Conservation (phyloP, 192 early-diverging fungal genomes). For the Coemansia sp. region DNA sequence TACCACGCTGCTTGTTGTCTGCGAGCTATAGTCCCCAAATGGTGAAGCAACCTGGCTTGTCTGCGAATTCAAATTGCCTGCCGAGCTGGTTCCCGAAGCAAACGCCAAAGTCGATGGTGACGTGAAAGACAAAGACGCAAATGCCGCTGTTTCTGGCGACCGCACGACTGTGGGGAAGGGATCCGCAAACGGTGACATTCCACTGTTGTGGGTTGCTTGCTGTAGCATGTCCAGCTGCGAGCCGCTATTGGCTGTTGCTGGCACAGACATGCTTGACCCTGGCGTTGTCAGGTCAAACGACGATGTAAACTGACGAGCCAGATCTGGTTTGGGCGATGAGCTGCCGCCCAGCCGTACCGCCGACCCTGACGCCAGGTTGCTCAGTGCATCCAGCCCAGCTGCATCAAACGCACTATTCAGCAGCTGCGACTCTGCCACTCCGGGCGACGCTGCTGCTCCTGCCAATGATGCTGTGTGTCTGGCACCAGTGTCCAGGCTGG, state of each 20-base stretch:
- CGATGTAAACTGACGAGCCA: conserved; percentile 50
- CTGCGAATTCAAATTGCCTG: conserved; percentile 1
- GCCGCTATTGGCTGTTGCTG: conserved; percentile 17
- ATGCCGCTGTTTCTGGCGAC: conserved; percentile 25
- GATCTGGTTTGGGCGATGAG: conserved; percentile 30
- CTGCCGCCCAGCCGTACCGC: conserved; percentile 14
- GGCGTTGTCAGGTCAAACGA: conserved; percentile 33
- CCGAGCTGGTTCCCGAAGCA: conserved; percentile 1
- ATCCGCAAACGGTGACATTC: conserved; percentile 20
- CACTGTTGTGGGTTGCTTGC: conserved; percentile 16
- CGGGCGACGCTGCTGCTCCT: neutral
- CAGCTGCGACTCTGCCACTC: conserved; percentile 33
- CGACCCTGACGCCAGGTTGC: conserved; percentile 29
- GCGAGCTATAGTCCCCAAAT: neutral
- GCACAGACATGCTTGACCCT: conserved; percentile 2
- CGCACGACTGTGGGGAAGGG: conserved; percentile 20
- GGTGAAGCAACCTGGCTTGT: neutral
- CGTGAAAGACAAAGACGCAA: neutral
- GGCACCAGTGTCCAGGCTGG: conserved; percentile 15
- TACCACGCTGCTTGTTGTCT: neutral
- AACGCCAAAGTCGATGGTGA: neutral
- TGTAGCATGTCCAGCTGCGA: conserved; percentile 13
- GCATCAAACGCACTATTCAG: conserved; percentile 54
- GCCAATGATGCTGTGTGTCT: neutral
- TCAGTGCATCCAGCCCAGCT: conserved; percentile 47